Base-by-base conservation (phyloP, 257 asterid species). In the Fraxinus excelsior region DNA sequence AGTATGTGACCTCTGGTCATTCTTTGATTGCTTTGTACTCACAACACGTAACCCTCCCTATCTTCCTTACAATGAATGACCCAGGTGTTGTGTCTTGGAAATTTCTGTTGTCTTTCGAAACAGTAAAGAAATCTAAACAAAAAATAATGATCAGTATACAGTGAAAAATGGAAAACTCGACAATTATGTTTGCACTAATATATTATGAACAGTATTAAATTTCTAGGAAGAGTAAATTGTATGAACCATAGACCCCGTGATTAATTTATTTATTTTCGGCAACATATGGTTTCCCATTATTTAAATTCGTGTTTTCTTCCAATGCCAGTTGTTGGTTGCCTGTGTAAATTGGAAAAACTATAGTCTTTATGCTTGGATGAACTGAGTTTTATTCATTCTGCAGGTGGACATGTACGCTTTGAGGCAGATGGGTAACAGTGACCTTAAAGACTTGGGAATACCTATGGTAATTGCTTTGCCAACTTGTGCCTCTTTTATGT, bases 371-470 rank as follows among this genome's bases (percentile, higher is more conserved):
- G 66, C 23, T 77, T 35, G 11, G 53, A 42, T 31, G 49, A n/a
- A 72, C 29, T 53, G 67, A 68, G 28, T 82, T 42, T 67, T 56
- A 38, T 79, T 64, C 83, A 44, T 82, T 79, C 71, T 86, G 83
- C 91, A 96, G 99, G 98, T 96, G 80, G 99, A 96, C 84, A 86
- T 96, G 97, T 85, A 87, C 80, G 85, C 97, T 35, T 81, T 96
- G 94, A 93, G 83, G 86, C 97, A 94, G 82, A 93, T 91, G 98
- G 78, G 91, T 42, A 97, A 93, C 84, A 75, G 78, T 74, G 99
- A 96, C 83, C 96, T 93, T 75, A 93, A 91, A 83, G 97, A 89
- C 84, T 71, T 93, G 86, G 99, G 99, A 71, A 82, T 96, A 79
- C 99, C 99, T 60, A 90, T 93, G 98, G 99, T 96, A 93, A 78